Percentiles rank a stretch among this genome's conserved stretches.
Evolutionary conservation across 1,284 basidiomycete species (phyloP).

Genomic region (Cystobasidium pallidum): DNA sequence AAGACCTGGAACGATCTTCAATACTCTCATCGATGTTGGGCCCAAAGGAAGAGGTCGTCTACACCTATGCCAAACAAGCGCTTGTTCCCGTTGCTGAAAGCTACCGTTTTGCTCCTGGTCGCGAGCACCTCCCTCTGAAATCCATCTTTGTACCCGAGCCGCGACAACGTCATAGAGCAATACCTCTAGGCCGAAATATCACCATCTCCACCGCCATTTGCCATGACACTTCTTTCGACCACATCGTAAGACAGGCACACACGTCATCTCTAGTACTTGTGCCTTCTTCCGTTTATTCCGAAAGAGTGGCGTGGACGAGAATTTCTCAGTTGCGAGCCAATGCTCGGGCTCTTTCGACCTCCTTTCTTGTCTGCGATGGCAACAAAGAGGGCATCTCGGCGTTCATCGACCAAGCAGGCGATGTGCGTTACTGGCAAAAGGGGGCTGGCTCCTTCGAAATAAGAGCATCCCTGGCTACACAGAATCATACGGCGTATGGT

Average conservation of each 20-base stretch:
- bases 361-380: constrained; percentile 26
- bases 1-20: constrained; percentile 3
- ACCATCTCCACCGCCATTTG: constrained; percentile 33
- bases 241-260: constrained; percentile 29
- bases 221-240: constrained; percentile 36
- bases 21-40: constrained; percentile 9
- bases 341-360: constrained; percentile 13
- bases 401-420: constrained; percentile 27
- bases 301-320: constrained; percentile 27
- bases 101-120: constrained; percentile 18
- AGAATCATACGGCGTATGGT: background rate
- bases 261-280: constrained; percentile 20
- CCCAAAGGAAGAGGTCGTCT: background rate
- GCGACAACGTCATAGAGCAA: background rate
- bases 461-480: background rate
- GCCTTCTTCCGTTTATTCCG: constrained; percentile 38
- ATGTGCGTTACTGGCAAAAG: constrained; percentile 31
- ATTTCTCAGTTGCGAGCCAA: constrained; percentile 17
- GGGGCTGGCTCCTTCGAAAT: constrained; percentile 35
- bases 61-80: constrained; percentile 38
- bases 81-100: constrained; percentile 32
- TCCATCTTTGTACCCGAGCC: constrained; percentile 19
- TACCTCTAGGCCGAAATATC: constrained; percentile 11
- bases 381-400: constrained; percentile 28
- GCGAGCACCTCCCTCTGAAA: background rate